Conservation (phyloP, 345 rosid species). For the Toxicodendron radicans region DNA sequence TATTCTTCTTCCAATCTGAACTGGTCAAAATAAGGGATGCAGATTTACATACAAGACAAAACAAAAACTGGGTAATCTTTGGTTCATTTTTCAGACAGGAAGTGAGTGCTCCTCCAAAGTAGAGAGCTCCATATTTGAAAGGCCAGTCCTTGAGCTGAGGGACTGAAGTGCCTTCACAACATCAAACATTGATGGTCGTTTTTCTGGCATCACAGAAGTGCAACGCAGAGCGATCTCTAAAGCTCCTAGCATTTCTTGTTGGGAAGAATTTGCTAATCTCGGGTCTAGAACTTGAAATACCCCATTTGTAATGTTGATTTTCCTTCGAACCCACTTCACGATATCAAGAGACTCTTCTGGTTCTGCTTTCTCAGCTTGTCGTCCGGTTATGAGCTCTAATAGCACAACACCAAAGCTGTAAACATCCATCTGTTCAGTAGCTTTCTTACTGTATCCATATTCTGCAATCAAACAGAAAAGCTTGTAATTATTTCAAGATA, state of each 20-base stretch:
- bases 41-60: conserved; percentile 20
- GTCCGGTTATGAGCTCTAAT: conserved; percentile 76
- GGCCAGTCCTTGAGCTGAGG: conserved; percentile 26
- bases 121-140: conserved; percentile 28
- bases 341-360: conserved; percentile 57
- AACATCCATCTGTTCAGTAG: conserved; percentile 82
- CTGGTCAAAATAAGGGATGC: not conserved
- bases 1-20: not conserved
- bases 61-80: not conserved
- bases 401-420: conserved; percentile 89
- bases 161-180: conserved; percentile 64
- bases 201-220: conserved; percentile 76
- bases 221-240: conserved; percentile 73
- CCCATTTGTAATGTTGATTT: conserved; percentile 77
- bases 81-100: conserved; percentile 17
- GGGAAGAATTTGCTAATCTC: conserved; percentile 45
- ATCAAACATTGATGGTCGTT: conserved; percentile 74
- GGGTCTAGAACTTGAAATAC: conserved; percentile 71
- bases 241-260: conserved; percentile 64
- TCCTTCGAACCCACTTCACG: conserved; percentile 85
- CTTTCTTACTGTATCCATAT: conserved; percentile 65
- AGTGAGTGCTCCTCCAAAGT: conserved; percentile 22
- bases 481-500: not conserved
- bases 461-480: conserved; percentile 51
- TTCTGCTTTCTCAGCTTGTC: conserved; percentile 53